Evolutionary conservation across 768 basidiomycete genomes (phyloP).

Genomic region (Trametes elegans): DNA sequence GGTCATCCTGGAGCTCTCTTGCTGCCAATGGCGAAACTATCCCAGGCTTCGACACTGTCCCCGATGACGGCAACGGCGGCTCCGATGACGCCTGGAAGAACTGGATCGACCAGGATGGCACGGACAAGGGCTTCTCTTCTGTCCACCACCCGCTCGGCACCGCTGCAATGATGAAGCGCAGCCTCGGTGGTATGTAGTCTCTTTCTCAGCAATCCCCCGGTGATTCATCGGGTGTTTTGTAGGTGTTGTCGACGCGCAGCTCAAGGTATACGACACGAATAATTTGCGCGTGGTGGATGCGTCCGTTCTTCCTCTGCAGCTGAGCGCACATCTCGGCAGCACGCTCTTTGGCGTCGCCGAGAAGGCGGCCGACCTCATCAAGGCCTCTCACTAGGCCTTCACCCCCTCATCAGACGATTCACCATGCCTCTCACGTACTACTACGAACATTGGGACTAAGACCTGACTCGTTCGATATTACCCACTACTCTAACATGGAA

Average conservation of each 20-base stretch:
- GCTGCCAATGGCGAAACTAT: constrained; percentile 36
- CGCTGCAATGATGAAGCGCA: constrained; percentile 32
- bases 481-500: too few relatives aligned
- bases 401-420: too few relatives aligned
- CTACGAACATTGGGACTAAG: too few relatives aligned
- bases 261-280: constrained; percentile 49
- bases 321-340: constrained; percentile 46
- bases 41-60: constrained; percentile 42
- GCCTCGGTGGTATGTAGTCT: constrained; percentile 27
- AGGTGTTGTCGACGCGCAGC: constrained; percentile 52
- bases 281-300: constrained; percentile 58
- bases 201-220: neutral
- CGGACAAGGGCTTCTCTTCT: constrained; percentile 37
- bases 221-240: neutral
- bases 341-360: constrained; percentile 36
- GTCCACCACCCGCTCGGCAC: constrained; percentile 52
- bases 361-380: constrained; percentile 33
- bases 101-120: constrained; percentile 39
- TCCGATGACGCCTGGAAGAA: constrained; percentile 44
- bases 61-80: constrained; percentile 40
- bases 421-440: too few relatives aligned
- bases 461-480: too few relatives aligned
- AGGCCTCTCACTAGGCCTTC: constrained; percentile 37
- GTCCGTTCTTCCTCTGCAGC: constrained; percentile 51
- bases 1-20: neutral